Base-by-base conservation (phyloP, 345 rosid species). In the Jatropha curcas region DNA sequence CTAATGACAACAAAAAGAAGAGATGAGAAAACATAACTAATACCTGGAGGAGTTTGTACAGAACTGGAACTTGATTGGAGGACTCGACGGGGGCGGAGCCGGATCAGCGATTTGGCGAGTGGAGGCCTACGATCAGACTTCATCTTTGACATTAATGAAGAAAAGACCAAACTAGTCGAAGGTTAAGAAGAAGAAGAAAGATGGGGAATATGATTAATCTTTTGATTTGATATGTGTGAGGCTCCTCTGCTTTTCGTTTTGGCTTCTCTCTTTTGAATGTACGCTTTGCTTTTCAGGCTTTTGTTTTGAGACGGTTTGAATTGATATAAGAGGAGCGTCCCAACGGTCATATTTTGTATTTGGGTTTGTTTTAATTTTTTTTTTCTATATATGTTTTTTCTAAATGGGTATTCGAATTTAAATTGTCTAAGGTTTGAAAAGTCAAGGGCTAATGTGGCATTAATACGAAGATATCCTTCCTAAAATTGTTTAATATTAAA, bases 41-140 rank as follows among this genome's bases (percentile, higher is more conserved):
- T 63, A 92, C 97, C 97, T 59, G 90, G 85, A 12, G 98, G 93
- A 33, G 95, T 83, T 70, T 79, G 87, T 51, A 86, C 68, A 30
- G 87, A 67, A 68, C 71, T 39, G 4, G 87, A 52, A 76, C 68
- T 78, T 6, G 92, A 76, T 12, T 79, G 86, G 48, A 84, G 79
- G 69, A 59, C 81, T 0, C 89, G 91, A 39, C 92, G 88, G 34
- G 95, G 74, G 8, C 90, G 84, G 60, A 80, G 84, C 63, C 92
- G 84, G 76, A 84, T 80, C 30, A 94, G 97, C 0, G 95, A 89
- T 77, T 82, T 94, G 0, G 92, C 79, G 48, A 90, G 89, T 73
- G 97, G 90, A 51, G 98, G 98, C 82, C 88, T 90, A 43, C 91
- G 79, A 72, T 68, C 71, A 27, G 73, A 69, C 79, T 78, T 87